Evolutionary conservation across 2,329 filamentous ascomycete genomes (phyloP), one percentile per base, ranked within the genome.

Genomic region (Colletotrichum abscissum): DNA sequence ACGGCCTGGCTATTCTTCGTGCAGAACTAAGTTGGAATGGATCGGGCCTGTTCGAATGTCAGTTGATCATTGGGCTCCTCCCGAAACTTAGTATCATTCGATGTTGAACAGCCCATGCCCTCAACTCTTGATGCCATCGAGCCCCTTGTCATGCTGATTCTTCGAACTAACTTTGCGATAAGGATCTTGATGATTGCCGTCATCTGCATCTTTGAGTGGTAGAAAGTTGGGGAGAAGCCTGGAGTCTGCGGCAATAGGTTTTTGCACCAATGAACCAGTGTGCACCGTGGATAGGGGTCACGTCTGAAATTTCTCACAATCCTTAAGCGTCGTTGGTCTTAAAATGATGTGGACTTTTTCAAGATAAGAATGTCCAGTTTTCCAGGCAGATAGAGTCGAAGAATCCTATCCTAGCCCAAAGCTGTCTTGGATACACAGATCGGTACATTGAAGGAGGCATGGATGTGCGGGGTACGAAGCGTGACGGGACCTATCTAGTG

Each of bases 391-490:
- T 35, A 12, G 5, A 12, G 11, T 35, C 11, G 33, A 12, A 12
- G 33, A 12, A 5, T 35, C 33, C 11, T 35, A 12, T 0, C 0
- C 33, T 12, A 35, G 33, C 11, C 33, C 4, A 35, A 0, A 12
- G 33, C 33, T 35, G 33, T 35, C 11, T 4, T 12, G 1, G 0
- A 35, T 12, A 35, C 33, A 35, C 33, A 35, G 11, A 35, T 35
- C 33, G 33, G 11, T 35, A 11, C 11, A 12, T 35, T 0, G 5
- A 35, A 35, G 33, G 0, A 12, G 33, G 33, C 33, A 35, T 35
- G 33, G 33, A 4, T 0, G 0, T 35, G 33, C 0, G 11, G 33
- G 33, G 1, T 35, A 12, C 33, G 33, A 35, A 35, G 33, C 0
- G 11, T 35, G 4, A 35, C 0, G 33, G 33, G 0, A 35, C 11